Base-by-base conservation (phyloP, 805 yeast genomes). In the Vanderwaltozyma verrucispora region DNA sequence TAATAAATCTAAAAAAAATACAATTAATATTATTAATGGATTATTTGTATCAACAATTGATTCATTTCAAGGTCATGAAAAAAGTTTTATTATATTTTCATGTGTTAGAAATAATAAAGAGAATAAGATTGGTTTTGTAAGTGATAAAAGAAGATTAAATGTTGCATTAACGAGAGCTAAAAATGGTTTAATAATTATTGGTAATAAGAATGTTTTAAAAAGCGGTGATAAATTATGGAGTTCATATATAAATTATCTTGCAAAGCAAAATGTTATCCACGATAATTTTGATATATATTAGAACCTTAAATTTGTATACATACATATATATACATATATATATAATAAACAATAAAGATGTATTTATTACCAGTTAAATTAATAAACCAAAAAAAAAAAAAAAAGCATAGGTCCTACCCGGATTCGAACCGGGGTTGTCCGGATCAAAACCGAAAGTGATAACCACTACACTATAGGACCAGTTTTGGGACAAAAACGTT, bases 51-150 rank as follows among this genome's bases (percentile, higher is more conserved):
- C 72, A 13, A 59, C 85, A 0, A 81, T 86, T n/a, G 96, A 86
- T 59, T 92, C 95, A 1, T 86, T 86, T 64, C 95, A 86, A 60
- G 95, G 95, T 45, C 97, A 92, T 60, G 99, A 92, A 55, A 92
- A 89, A 59, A 96, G 89, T 45, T 75, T 92, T 33, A 47, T 86
- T 28, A 70, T 87, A 17, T 65, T 86, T 42, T 76, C 92, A 3
- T 75, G 92, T 51, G 95, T 86, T 24, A 69, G 96, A 49, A 73
- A 77, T 16, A 79, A 79, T 50, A 41, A 44, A 19, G 55, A 56
- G n/a, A 52, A 64, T 20, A 74, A 66, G 39, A 71, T 79, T 41
- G 86, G 87, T 20, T 79, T 79, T 54, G 62, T 79, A 36, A 65
- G 60, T 36, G 87, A 80, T 49, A 58, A 62, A 31, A 62, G 85